Conservation (phyloP, 331 rosid genomes). For the Prunus yedoensis region DNA sequence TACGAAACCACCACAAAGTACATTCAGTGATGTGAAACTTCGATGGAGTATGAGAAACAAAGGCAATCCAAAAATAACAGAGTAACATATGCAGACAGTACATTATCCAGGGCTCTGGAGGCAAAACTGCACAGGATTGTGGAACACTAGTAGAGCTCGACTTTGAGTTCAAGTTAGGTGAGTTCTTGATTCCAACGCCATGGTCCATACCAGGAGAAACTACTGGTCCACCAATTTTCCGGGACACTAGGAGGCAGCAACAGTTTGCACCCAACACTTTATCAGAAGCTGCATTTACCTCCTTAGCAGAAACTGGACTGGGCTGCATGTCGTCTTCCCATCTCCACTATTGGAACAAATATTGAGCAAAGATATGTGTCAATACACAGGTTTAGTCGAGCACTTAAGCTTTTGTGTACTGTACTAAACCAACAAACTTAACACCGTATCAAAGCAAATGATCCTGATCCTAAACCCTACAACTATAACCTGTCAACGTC, state of each 20-base stretch:
- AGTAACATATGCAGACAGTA: conserved; percentile 18
- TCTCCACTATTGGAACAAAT: conserved; percentile 46
- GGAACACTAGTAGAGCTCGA: conserved; percentile 32
- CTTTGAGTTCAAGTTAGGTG: conserved; percentile 40
- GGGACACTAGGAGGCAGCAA: conserved; percentile 34
- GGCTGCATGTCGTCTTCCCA: conserved; percentile 54
- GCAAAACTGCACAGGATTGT: conserved; percentile 52
- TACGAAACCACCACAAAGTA: neutral
- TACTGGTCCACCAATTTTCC: conserved; percentile 47
- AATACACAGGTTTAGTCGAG: neutral
- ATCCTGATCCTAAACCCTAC: neutral
- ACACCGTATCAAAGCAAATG: neutral
- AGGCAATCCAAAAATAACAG: conserved; percentile 1
- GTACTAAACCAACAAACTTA: neutral
- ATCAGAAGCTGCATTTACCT: conserved; percentile 32
- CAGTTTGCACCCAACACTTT: conserved; percentile 30
- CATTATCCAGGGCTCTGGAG: conserved; percentile 76
- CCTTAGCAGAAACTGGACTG: conserved; percentile 41
- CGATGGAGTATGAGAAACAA: neutral
- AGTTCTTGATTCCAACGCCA: conserved; percentile 58
- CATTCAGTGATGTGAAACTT: neutral
- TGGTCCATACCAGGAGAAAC: conserved; percentile 67
- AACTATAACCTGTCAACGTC: neutral
- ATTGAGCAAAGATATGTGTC: neutral
- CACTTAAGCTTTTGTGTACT: neutral